Evolutionary conservation across 257 asterid genomes (phyloP), one percentile per base, ranked within the genome.

Genomic region (Capsicum pubescens): DNA sequence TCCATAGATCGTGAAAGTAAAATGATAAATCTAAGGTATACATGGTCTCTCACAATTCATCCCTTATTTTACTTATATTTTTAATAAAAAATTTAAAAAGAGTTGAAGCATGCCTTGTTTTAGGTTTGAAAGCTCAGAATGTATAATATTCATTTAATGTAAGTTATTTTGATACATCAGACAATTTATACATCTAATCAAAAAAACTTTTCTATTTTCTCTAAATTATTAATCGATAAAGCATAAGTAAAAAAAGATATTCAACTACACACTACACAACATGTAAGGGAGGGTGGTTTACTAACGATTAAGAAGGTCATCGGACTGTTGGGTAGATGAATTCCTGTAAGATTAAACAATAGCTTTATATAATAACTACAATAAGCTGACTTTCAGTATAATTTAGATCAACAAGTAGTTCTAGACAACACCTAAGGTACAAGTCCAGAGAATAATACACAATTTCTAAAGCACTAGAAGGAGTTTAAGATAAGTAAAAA

Each of bases 271-370:
- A 42, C 54, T 44, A 21, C 48, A 81, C 35, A 84, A 16, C 46
- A 16, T 59, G 68, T 46, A 86, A 67, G 69, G 32, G 2, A 61
- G 76, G 55, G 46, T 8, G 42, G 48, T 61, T 59, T 76, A 82
- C 84, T 87, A 76, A 94, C 95, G 91, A 86, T 87, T 88, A 48
- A 91, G 91, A 42, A 80, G 11, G 46, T 77, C 70, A 57, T 50
- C 83, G 26, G 93, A 80, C 79, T 84, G 84, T 81, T 85, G 84
- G 66, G 90, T 84, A 0, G 92, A 81, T 16, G 90, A 83, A 84
- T 90, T 92, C 76, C 91, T 88, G 87, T 87, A 86, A n/a, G 64
- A 39, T 69, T 61, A 39, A 42, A 46, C 69, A 82, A 83, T 8
- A 21, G 78, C 48, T 15, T 77, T 77, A 77, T 48, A 77, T 69